Base-by-base conservation (phyloP, 108 stramenopile species). In the Skeletonema menzelii region DNA sequence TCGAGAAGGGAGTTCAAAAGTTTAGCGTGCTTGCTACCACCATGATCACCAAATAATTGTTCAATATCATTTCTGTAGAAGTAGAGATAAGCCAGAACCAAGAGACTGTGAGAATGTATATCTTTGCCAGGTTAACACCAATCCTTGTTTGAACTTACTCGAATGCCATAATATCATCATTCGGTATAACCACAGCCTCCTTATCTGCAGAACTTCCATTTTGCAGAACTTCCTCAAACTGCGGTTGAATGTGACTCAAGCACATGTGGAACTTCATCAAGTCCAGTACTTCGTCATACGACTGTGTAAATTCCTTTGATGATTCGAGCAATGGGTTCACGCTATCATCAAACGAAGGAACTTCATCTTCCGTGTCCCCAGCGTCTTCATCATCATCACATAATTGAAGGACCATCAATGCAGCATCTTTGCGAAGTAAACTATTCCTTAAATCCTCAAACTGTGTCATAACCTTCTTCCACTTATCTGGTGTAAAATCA, bases 181-280 rank as follows among this genome's bases (percentile, higher is more conserved):
- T 47, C 12, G 80, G 62, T 47, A 82, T 75, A 14, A 63, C 63
- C n/a, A 70, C 76, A 17, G 69, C 31, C 19, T 35, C 37, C 20
- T 28, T 22, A 27, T 24, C 32, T 15, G 55, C 67, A 53, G 28
- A 49, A 49, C 22, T 28, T n/a, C 65, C 65, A 11, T 30, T 53
- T 28, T 46, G 58, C 47, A 82, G 57, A 8, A 65, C 70, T 1
- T 70, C 57, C 11, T 75, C 63, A 15, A 82, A 42, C 44, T 71
- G 59, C 37, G 80, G 80, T 46, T 56, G 80, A 2, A 82, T 53
- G 62, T 62, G 59, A 67, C 80, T 82, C 71, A 82, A 65, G 40
- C 80, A 82, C 22, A 53, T 19, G 47, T 82, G 73, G 62, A 82
- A 75, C 61, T 72, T 75, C 64, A 82, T 42, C 27, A 10, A 60